These are phyloP conservation scores for Chiua virens DNA, from an alignment of 768 basidiomycete species.

Conservation along the genomic window DNA sequence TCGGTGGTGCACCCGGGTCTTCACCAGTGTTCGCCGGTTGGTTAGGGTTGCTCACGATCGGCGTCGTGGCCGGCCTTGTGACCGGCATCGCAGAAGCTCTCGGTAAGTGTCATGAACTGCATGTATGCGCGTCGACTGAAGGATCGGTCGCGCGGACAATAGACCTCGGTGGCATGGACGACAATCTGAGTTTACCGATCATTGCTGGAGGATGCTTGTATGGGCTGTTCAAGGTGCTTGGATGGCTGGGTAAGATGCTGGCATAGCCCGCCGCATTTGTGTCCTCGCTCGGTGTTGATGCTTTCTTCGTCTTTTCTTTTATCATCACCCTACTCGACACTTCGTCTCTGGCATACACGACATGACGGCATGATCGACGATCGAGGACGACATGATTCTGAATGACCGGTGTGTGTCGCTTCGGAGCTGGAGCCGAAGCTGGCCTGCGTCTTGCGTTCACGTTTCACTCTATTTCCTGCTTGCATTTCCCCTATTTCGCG, in stretches of 20 bases:
- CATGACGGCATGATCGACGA: not conserved
- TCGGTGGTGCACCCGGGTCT: constrained; percentile 1
- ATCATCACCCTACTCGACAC: not conserved
- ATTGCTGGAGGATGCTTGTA: constrained; percentile 75
- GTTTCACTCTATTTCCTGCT: not conserved
- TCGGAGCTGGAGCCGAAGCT: not conserved
- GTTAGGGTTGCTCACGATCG: constrained; percentile 54
- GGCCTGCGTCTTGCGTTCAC: not conserved
- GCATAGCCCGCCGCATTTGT: constrained; percentile 4
- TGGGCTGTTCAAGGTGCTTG: constrained; percentile 48
- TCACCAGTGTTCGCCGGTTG: constrained; percentile 22
- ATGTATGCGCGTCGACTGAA: constrained; percentile 4
- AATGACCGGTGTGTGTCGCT: not conserved
- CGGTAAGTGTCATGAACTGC: constrained; percentile 49
- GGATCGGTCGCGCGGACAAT: not conserved
- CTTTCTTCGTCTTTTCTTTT: not conserved
- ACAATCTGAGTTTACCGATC: constrained; percentile 88
- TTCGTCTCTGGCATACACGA: not conserved
- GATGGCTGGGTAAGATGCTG: constrained; percentile 31
- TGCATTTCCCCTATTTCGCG: no score
- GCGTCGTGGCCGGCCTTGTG: constrained; percentile 69
- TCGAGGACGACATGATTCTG: not conserved
- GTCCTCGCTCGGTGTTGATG: not conserved
- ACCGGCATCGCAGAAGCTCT: constrained; percentile 88
- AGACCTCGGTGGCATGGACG: constrained; percentile 86